These are phyloP conservation scores for Spirogloea muscicola DNA, from an alignment of 139 green algal genomes.

Conservation along the genomic window DNA sequence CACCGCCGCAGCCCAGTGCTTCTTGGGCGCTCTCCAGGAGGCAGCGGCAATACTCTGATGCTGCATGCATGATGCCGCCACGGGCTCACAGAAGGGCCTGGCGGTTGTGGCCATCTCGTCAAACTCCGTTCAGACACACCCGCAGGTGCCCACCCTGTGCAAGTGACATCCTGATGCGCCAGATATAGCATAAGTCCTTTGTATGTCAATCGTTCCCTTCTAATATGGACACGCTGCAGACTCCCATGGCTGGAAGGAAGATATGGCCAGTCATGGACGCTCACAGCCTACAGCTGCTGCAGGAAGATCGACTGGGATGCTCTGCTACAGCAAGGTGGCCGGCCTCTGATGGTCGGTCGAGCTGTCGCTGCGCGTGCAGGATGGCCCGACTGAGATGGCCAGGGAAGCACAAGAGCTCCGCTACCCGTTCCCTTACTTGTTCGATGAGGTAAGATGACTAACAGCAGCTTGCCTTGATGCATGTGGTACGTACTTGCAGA, in stretches of 20 bases:
- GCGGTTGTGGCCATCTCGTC: slow-evolving; percentile 69
- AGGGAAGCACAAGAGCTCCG: slow-evolving; percentile 31
- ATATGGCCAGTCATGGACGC: too few species aligned
- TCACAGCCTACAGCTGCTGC: too few species aligned
- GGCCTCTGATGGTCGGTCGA: not conserved
- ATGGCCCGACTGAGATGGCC: slow-evolving; percentile 34
- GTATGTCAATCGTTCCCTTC: too few species aligned
- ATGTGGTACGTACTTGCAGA: not conserved
- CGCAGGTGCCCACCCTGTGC: too few species aligned
- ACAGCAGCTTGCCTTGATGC: not conserved
- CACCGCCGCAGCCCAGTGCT: too few species aligned
- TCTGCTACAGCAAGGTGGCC: too few species aligned
- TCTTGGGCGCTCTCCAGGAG: too few species aligned
- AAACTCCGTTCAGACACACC: slow-evolving; percentile 70
- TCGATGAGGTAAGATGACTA: slow-evolving; percentile 32
- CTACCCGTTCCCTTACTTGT: slow-evolving; percentile 42
- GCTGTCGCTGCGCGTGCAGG: slow-evolving; percentile 2
- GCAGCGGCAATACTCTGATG: not conserved
- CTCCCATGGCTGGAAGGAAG: too few species aligned
- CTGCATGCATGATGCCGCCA: not conserved
- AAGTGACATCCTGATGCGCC: too few species aligned
- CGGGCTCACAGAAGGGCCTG: slow-evolving; percentile 56
- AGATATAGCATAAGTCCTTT: too few species aligned
- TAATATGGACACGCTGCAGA: too few species aligned
- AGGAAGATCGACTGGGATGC: too few species aligned